Percentiles rank a stretch among this genome's conserved stretches.
Evolutionary conservation across 768 basidiomycete genomes (phyloP).

Genomic region (Xerocomellus dryophilus): DNA sequence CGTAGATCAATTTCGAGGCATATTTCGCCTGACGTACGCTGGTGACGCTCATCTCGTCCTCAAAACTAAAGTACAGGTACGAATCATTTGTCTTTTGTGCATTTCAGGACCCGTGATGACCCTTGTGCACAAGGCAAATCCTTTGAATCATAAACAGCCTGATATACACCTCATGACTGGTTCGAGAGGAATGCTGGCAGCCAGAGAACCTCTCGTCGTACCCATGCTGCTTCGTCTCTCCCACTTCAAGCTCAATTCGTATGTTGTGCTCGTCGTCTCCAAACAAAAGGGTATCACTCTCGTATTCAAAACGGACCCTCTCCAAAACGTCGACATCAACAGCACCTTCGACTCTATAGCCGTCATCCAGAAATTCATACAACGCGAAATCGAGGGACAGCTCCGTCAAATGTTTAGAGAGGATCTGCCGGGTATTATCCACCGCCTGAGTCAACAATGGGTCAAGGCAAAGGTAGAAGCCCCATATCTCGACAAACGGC

Average conservation of each 20-base stretch:
- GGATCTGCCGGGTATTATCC: conserved; percentile 95
- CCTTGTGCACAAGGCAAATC: conserved; percentile 69
- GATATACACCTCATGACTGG: conserved; percentile 85
- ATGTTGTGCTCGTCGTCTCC: conserved; percentile 96
- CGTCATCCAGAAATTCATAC: conserved; percentile 96
- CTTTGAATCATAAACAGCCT: conserved; percentile 87
- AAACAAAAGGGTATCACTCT: conserved; percentile 97
- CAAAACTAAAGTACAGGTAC: conserved; percentile 90
- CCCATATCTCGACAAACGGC: conserved; percentile 70
- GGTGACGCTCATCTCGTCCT: conserved; percentile 88
- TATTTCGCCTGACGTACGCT: conserved; percentile 90
- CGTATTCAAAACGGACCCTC: conserved; percentile 98
- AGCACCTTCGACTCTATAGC: conserved; percentile 97
- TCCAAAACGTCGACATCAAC: conserved; percentile 97
- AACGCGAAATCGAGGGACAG: conserved; percentile 95
- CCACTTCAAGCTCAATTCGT: conserved; percentile 90
- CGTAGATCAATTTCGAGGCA: conserved; percentile 92
- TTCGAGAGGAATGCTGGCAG: conserved; percentile 85
- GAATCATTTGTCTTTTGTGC: conserved; percentile 12
- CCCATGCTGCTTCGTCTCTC: conserved; percentile 98
- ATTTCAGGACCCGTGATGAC: conserved; percentile 6
- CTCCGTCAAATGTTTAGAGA: conserved; percentile 97
- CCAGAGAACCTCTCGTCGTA: conserved; percentile 92
- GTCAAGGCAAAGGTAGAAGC: conserved; percentile 90
- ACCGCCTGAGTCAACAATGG: conserved; percentile 94